Percentiles rank a stretch among this genome's conserved stretches.
Conservation (phyloP, 2,329 filamentous ascomycete genomes). For the Stagonosporopsis rhizophila region DNA sequence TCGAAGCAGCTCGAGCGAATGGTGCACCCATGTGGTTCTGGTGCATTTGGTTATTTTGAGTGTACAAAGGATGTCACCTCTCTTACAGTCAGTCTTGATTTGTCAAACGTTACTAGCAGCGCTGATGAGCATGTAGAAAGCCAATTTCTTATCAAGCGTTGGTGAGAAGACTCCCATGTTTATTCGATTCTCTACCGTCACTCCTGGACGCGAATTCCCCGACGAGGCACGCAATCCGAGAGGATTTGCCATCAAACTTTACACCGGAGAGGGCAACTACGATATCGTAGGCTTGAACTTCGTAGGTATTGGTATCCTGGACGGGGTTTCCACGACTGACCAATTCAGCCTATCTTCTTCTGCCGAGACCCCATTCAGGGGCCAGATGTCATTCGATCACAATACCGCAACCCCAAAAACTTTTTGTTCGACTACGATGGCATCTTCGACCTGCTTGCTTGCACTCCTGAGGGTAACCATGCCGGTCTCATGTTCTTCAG, state of each 20-base stretch:
- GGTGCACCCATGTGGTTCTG: constrained; percentile 53
- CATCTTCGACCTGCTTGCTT: constrained; percentile 58
- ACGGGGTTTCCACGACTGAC: background rate
- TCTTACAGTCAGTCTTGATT: constrained; percentile 32
- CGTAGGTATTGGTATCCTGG: constrained; percentile 21
- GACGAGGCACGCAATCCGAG: constrained; percentile 57
- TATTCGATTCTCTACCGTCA: constrained; percentile 56
- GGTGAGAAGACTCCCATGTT: constrained; percentile 55
- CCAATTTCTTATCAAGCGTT: constrained; percentile 50
- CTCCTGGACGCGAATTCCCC: constrained; percentile 53
- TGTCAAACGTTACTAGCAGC: background rate
- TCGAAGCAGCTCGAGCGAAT: constrained; percentile 59
- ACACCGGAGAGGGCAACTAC: constrained; percentile 58
- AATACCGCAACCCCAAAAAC: constrained; percentile 56
- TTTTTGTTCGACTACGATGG: constrained; percentile 59
- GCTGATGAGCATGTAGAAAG: constrained; percentile 36
- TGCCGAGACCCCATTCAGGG: constrained; percentile 57
- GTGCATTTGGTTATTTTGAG: constrained; percentile 58
- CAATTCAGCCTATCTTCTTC: constrained; percentile 56
- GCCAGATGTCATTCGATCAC: constrained; percentile 58
- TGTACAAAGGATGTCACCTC: constrained; percentile 49
- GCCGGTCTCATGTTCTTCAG: constrained; percentile 60
- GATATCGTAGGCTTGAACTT: constrained; percentile 59
- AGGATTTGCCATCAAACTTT: constrained; percentile 60
- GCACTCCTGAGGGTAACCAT: constrained; percentile 58